Percentiles rank a stretch among this genome's conserved stretches.
Conservation (phyloP, 495 filamentous ascomycete species). For the Immersiella caudata region DNA sequence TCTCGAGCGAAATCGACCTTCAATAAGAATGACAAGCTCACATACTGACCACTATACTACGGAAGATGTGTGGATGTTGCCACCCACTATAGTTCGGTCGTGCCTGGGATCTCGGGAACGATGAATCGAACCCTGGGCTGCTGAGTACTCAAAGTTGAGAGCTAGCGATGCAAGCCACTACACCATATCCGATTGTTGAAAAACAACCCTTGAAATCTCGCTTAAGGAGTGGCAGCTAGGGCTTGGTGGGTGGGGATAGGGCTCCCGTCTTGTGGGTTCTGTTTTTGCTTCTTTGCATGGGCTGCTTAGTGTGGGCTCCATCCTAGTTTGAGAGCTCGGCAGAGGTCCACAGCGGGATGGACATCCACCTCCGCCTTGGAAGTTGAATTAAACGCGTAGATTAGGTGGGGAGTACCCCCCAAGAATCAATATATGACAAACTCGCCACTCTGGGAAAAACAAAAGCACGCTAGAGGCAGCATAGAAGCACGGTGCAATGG, state of each 20-base stretch:
- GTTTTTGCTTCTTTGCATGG: too few species aligned
- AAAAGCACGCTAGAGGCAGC: too few species aligned
- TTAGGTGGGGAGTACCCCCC: too few species aligned
- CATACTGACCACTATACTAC: background rate
- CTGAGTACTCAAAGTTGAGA: slow-evolving; percentile 18
- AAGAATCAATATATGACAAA: too few species aligned
- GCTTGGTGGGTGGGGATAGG: background rate
- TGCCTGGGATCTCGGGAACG: slow-evolving; percentile 15
- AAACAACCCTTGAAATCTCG: background rate
- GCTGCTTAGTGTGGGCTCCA: background rate
- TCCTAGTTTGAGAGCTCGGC: too few species aligned
- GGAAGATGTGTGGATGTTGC: background rate
- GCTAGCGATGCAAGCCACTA: slow-evolving; percentile 21
- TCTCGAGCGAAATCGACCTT: background rate
- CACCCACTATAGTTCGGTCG: background rate
- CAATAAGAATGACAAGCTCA: background rate
- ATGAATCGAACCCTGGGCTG: slow-evolving; percentile 22
- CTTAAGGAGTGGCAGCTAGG: background rate
- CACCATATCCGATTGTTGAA: slow-evolving; percentile 20
- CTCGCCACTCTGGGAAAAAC: too few species aligned
- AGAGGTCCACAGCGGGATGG: too few species aligned
- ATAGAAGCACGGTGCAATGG: too few species aligned
- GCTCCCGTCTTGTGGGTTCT: background rate
- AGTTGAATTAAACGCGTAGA: too few species aligned
- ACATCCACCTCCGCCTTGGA: too few species aligned